These are phyloP conservation scores for Passiflora organensis DNA, from an alignment of 345 rosid species.

Conservation along the genomic window DNA sequence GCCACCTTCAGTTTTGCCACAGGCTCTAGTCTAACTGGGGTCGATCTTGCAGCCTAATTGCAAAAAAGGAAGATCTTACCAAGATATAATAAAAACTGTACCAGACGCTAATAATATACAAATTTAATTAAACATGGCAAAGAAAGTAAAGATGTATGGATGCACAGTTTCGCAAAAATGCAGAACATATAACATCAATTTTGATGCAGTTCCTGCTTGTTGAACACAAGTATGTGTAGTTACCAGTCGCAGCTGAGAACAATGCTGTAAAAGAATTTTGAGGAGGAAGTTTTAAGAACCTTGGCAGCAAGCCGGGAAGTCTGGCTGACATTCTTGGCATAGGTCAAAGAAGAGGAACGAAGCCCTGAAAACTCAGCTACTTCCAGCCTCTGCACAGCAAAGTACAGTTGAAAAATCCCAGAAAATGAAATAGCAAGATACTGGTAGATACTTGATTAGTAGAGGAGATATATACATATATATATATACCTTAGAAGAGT, in stretches of 20 bases:
- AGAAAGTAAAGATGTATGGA: too few species aligned
- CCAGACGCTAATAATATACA: too few species aligned
- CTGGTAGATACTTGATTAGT: not conserved
- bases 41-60: conserved; percentile 42
- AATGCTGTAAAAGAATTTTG: too few species aligned
- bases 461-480: conserved; percentile 1
- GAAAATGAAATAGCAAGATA: not conserved
- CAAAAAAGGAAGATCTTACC: not conserved
- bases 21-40: conserved; percentile 54
- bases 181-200: too few species aligned
- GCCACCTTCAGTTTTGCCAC: conserved; percentile 93
- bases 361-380: conserved; percentile 77
- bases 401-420: not conserved
- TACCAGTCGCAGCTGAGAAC: too few species aligned
- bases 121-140: too few species aligned
- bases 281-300: too few species aligned
- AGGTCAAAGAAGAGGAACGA: conserved; percentile 38
- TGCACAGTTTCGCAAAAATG: too few species aligned
- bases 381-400: conserved; percentile 54
- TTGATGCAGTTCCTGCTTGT: too few species aligned
- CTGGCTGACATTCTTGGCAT: conserved; percentile 36
- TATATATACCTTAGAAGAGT: conserved; percentile 58
- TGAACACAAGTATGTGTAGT: too few species aligned
- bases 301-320: conserved; percentile 63
- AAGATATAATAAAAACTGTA: not conserved